These are phyloP conservation scores for Arabidopsis thaliana DNA, from an alignment of 345 rosid genomes.

Conservation along the genomic window TAIR10.1 NC_003076.8:19868001-19868500, in stretches of 20 bases:
- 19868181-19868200: neutral
- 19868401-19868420: too few relatives aligned
- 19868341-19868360: too few relatives aligned
- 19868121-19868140: neutral
- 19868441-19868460: too few relatives aligned
- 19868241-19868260: neutral
- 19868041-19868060: slow-evolving; percentile 43
- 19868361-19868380: too few relatives aligned
- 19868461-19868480: too few relatives aligned
- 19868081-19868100: neutral
- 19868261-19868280: neutral
- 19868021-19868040: slow-evolving; percentile 44
- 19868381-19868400: too few relatives aligned
- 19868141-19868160: neutral
- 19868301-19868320: too few relatives aligned
- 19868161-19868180: neutral
- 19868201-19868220: neutral
- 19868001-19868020: slow-evolving; percentile 47
- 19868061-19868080: slow-evolving; percentile 41
- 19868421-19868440: too few relatives aligned
- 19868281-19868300: too few relatives aligned
- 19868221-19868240: neutral
- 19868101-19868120: neutral
- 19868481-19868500: too few relatives aligned
- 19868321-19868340: too few relatives aligned